Base-by-base conservation (phyloP, 495 filamentous ascomycete species). In the Annulohypoxylon bovei region DNA sequence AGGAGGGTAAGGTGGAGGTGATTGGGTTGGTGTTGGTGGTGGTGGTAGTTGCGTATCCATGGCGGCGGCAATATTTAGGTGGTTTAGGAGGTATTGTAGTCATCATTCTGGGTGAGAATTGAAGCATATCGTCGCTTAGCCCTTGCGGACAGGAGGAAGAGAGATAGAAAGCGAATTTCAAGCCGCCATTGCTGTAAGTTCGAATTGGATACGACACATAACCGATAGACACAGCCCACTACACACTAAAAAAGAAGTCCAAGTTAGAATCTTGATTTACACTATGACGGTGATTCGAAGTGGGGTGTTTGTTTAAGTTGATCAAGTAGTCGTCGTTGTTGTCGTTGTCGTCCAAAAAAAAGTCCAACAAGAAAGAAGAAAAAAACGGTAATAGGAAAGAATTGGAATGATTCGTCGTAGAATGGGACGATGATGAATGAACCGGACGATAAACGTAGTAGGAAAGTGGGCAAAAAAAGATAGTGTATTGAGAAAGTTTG, bases 21-120 rank as follows among this genome's bases (percentile, higher is more conserved):
- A 25, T 28, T 28, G 46, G 5, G 46, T 11, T 28, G 46, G 46
- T 42, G 39, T 14, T 18, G n/a, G 39, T 42, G n/a, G 39, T 42
- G 39, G 39, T 81, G 23, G 44, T 16, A 20, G 77, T 28, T 74
- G 79, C 53, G 60, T 65, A 70, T 77, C 75, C 75, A 77, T 77
- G 60, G 62, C 62, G 73, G 57, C 49, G 52, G 46, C 30, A 74
- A 47, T 50, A 69, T 60, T 53, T 58, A 42, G 71, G 73, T 47
- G 65, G 71, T 16, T 62, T 70, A 56, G 65, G 71, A 68, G 70
- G 65, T 63, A 58, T 67, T 57, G 62, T 71, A 46, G 73, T 73
- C 67, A 74, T 76, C 80, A 68, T 80, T 75, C 54, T 79, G 78
- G 64, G 74, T 72, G 57, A 69, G 56, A 54, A 61, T 65, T 42